Conservation (phyloP, 345 rosid species). For the Salix viminalis region DNA sequence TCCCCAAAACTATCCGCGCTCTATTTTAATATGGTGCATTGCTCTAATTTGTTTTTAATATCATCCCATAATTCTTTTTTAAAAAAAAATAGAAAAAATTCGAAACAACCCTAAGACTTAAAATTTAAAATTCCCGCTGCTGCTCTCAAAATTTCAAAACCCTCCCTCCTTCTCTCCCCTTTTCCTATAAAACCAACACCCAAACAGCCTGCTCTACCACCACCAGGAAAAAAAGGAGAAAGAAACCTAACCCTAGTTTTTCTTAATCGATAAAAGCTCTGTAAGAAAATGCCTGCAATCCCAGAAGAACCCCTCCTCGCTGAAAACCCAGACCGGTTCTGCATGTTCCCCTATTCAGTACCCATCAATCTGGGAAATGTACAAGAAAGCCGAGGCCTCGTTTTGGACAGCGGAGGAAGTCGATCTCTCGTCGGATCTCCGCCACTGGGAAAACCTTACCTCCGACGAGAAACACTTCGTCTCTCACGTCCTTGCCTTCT, state of each 20-base stretch:
- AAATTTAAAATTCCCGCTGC: background rate
- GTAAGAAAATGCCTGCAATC: conserved; percentile 58
- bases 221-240: background rate
- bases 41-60: no score
- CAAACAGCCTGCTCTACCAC: background rate
- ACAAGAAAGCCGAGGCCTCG: conserved; percentile 95
- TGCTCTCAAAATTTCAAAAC: conserved; percentile 14
- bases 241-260: background rate
- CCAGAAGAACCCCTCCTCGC: conserved; percentile 83
- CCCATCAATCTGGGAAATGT: conserved; percentile 96
- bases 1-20: background rate
- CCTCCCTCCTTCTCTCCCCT: background rate
- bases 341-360: conserved; percentile 93
- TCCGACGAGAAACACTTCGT: conserved; percentile 78
- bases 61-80: background rate
- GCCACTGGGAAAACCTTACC: conserved; percentile 73
- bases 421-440: conserved; percentile 70
- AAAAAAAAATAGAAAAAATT: background rate
- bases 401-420: conserved; percentile 99
- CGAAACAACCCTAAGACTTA: no score
- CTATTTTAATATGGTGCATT: no score
- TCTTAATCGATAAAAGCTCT: background rate
- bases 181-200: conserved; percentile 8
- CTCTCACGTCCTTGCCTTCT: conserved; percentile 88
- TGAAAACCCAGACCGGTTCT: conserved; percentile 70